Conservation (phyloP, 208 protist genomes). For the Histomonas meleagridis region DNA sequence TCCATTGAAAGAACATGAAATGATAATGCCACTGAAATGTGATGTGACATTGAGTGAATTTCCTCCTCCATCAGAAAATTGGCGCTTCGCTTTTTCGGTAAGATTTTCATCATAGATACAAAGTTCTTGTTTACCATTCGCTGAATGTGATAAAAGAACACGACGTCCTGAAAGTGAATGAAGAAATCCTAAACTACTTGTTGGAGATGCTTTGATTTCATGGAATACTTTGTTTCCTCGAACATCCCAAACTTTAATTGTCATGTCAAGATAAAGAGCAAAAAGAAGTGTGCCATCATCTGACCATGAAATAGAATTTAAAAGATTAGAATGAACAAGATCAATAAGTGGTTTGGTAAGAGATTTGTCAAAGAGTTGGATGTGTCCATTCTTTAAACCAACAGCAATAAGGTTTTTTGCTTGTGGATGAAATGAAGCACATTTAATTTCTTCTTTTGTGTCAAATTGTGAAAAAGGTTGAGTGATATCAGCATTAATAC, state of each 20-base stretch:
- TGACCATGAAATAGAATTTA: background rate
- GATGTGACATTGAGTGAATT: background rate
- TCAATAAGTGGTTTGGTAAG: background rate
- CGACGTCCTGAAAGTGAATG: background rate
- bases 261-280: conserved; percentile 12
- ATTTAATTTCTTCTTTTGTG: background rate
- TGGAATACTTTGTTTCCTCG: background rate
- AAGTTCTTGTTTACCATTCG: background rate
- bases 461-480: background rate
- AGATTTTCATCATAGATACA: background rate
- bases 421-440: background rate
- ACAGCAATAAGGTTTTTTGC: background rate
- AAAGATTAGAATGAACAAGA: background rate
- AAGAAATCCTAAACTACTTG: background rate
- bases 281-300: background rate
- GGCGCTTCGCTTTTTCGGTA: background rate
- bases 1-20: background rate
- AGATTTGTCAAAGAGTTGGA: background rate
- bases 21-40: background rate
- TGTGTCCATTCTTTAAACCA: background rate
- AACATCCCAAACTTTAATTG: conserved; percentile 9
- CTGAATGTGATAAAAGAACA: background rate
- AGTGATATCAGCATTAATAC: background rate
- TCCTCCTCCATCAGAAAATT: background rate
- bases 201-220: background rate